Conservation (phyloP, 1,139 yeast species). For the Kodamaea ohmeri region DNA sequence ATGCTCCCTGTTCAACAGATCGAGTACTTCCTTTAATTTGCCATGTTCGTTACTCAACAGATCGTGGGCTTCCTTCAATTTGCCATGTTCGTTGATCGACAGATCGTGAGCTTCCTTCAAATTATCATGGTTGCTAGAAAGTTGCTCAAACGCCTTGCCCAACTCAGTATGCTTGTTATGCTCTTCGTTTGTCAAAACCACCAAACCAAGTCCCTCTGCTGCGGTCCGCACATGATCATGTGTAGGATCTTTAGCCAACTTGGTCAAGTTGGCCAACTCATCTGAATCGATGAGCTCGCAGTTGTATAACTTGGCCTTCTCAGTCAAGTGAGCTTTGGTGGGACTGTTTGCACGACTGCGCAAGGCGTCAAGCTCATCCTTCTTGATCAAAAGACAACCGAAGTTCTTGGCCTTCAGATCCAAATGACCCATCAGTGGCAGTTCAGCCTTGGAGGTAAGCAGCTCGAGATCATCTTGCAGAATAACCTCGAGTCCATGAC, state of each 20-base stretch:
- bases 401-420: constrained; percentile 15
- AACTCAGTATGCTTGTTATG: constrained; percentile 9
- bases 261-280: constrained; percentile 18
- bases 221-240: constrained; percentile 14
- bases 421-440: constrained; percentile 13
- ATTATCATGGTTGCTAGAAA: not conserved
- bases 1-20: constrained; percentile 9
- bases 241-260: constrained; percentile 18
- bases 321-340: constrained; percentile 14
- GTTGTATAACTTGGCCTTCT: constrained; percentile 20
- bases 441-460: constrained; percentile 9
- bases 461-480: constrained; percentile 8
- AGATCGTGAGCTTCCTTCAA: constrained; percentile 3
- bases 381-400: constrained; percentile 22
- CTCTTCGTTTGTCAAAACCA: constrained; percentile 9
- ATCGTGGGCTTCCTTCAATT: not conserved
- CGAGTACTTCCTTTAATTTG: no score
- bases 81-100: not conserved
- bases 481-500: constrained; percentile 8
- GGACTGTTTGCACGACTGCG: constrained; percentile 14
- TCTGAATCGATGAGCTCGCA: constrained; percentile 19
- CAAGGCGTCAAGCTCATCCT: constrained; percentile 20
- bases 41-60: no score
- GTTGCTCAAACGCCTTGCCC: not conserved
- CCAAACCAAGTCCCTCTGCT: constrained; percentile 9